Conservation (phyloP, 2,329 filamentous ascomycete genomes). For the Nigrospora sphaerica region DNA sequence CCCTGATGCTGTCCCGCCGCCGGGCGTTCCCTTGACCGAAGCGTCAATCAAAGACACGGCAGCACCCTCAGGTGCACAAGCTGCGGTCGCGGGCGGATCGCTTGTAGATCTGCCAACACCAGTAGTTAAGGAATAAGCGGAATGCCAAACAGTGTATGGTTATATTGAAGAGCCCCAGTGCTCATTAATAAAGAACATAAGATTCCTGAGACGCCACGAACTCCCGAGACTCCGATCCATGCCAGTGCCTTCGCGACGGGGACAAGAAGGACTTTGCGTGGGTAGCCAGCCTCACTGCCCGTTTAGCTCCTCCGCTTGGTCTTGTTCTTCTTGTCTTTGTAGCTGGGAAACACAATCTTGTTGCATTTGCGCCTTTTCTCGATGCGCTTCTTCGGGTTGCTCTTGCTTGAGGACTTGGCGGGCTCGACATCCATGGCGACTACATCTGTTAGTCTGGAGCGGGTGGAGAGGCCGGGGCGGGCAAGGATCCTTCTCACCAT, state of each 20-base stretch:
- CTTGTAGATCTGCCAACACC: no score
- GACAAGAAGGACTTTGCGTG: background rate
- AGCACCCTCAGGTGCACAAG: no score
- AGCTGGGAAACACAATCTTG: conserved; percentile 54
- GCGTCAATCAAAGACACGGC: no score
- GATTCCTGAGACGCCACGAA: background rate
- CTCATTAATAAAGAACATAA: no score
- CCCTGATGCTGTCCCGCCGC: no score
- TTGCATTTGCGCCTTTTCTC: conserved; percentile 51
- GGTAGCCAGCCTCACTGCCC: no score
- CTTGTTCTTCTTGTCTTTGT: conserved; percentile 40
- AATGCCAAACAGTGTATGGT: no score
- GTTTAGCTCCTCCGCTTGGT: conserved; percentile 25
- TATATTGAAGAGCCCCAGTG: no score
- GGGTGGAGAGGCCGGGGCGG: conserved; percentile 1
- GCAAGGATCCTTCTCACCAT: conserved; percentile 20
- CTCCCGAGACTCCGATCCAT: conserved; percentile 2
- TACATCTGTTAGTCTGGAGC: conserved; percentile 8
- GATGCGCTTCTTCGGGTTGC: conserved; percentile 41
- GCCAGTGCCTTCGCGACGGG: conserved; percentile 1
- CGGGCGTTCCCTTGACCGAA: no score
- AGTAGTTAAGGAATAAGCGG: no score
- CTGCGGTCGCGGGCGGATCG: no score
- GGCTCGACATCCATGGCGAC: conserved; percentile 53
- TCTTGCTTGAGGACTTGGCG: conserved; percentile 28